Evolutionary conservation across 2,329 filamentous ascomycete species (phyloP).

Genomic region (Dactylonectria estremocensis): DNA sequence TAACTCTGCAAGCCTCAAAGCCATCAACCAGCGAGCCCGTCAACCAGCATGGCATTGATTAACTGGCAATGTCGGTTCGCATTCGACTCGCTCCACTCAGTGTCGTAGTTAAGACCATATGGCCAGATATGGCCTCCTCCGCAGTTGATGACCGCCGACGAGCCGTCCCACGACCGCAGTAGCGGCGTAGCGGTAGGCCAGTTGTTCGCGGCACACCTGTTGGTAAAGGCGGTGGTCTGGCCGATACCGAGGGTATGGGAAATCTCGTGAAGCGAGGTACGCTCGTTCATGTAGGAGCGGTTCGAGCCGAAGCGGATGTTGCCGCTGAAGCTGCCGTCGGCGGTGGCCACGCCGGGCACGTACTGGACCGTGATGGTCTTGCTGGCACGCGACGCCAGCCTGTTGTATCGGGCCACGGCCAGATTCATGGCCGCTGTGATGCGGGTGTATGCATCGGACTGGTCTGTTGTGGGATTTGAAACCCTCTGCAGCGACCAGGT

Average conservation of each 20-base stretch:
- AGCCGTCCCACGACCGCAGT: conserved; percentile 60
- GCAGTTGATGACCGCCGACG: conserved; percentile 55
- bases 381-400: conserved; percentile 50
- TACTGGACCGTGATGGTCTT: conserved; percentile 60
- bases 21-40: conserved; percentile 49
- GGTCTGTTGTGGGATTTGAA: conserved; percentile 58
- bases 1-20: not conserved
- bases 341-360: conserved; percentile 60
- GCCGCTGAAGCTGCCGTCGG: conserved; percentile 63
- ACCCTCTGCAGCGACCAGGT: conserved; percentile 57
- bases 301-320: conserved; percentile 63
- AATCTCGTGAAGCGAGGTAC: conserved; percentile 65
- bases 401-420: conserved; percentile 58
- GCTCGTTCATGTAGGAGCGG: conserved; percentile 64
- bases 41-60: conserved; percentile 61
- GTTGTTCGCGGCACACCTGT: conserved; percentile 56
- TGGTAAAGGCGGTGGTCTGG: conserved; percentile 58
- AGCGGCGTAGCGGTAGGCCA: conserved; percentile 59
- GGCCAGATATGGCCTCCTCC: conserved; percentile 60
- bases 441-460: conserved; percentile 60
- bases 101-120: conserved; percentile 61
- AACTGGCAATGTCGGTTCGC: conserved; percentile 60
- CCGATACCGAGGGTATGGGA: conserved; percentile 65
- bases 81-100: conserved; percentile 62
- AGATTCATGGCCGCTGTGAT: conserved; percentile 60